Percentiles rank a stretch among this genome's conserved stretches.
These are phyloP conservation scores for Irpex lacteus DNA, from an alignment of 1,284 basidiomycete species.

Conservation along the genomic window DNA sequence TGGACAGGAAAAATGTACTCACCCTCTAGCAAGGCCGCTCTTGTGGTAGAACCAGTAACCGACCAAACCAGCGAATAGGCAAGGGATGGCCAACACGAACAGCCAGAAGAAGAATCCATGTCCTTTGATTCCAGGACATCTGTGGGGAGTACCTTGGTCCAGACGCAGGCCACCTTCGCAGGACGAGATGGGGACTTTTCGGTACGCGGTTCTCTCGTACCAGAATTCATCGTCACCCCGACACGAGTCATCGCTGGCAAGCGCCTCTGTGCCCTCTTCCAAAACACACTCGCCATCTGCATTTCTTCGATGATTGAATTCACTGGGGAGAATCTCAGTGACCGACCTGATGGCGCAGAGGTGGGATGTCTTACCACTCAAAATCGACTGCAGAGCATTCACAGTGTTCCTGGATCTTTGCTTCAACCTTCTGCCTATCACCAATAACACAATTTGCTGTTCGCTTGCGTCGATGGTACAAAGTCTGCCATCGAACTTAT, in stretches of 20 bases:
- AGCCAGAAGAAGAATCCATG: constrained; percentile 83
- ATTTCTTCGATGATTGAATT: constrained; percentile 85
- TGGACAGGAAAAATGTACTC: constrained; percentile 28
- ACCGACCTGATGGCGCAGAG: not conserved
- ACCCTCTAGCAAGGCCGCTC: constrained; percentile 72
- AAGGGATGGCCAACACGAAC: constrained; percentile 71
- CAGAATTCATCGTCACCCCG: constrained; percentile 63
- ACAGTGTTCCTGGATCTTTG: constrained; percentile 68
- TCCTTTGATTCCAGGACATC: constrained; percentile 75
- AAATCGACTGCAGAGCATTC: constrained; percentile 76
- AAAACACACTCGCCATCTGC: constrained; percentile 71
- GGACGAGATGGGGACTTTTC: constrained; percentile 83
- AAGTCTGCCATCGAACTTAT: constrained; percentile 48
- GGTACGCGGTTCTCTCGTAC: constrained; percentile 90
- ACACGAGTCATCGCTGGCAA: constrained; percentile 63
- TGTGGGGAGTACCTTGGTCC: constrained; percentile 70
- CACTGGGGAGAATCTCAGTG: constrained; percentile 43
- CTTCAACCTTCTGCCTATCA: constrained; percentile 50
- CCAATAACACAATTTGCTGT: constrained; percentile 84
- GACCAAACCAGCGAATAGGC: constrained; percentile 68
- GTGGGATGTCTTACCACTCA: constrained; percentile 69
- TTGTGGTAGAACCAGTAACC: constrained; percentile 79
- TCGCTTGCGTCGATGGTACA: constrained; percentile 86
- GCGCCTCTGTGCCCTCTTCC: constrained; percentile 61
- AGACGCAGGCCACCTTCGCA: constrained; percentile 76